phyloP scores from a whole-genome alignment of 2,329 filamentous ascomycete species.

The Colletotrichum truncatum region DNA sequence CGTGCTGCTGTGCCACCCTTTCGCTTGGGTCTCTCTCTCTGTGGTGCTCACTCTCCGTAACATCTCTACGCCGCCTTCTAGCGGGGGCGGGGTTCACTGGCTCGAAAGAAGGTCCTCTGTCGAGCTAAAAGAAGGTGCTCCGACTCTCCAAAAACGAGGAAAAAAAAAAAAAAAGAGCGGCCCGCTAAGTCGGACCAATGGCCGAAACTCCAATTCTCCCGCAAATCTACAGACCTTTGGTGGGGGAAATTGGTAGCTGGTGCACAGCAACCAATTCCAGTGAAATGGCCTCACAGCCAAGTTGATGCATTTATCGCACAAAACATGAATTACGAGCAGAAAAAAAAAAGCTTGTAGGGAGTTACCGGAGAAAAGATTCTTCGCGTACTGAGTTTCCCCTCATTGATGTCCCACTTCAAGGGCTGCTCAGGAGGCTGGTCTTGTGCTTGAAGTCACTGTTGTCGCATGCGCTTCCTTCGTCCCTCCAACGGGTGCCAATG shows the following conservation, averaged over 20 bases:
- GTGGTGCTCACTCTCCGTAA: no score
- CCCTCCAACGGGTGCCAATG: not conserved
- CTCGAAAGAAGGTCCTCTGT: not conserved
- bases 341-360: no score
- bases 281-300: not conserved
- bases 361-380: not conserved
- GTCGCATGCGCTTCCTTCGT: slow-evolving; percentile 14
- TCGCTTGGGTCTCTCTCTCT: not conserved
- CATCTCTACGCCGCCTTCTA: not conserved
- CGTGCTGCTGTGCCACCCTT: not conserved
- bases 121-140: not conserved
- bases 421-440: not conserved
- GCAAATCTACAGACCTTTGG: slow-evolving; percentile 4
- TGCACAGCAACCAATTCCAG: not conserved
- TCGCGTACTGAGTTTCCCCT: not conserved
- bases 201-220: slow-evolving; percentile 17
- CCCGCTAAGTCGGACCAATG: slow-evolving; percentile 8
- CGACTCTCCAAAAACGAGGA: not conserved
- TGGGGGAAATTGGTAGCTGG: not conserved
- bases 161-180: not conserved
- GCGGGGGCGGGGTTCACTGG: slow-evolving; percentile 24
- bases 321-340: no score
- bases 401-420: slow-evolving; percentile 4
- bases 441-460: slow-evolving; percentile 2
- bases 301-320: no score